A percentile compares a stretch with the other conserved stretches of the same genome.
phyloP scores from a whole-genome alignment of 202 grass and related monocot genomes.

The Setaria viridis region DNA sequence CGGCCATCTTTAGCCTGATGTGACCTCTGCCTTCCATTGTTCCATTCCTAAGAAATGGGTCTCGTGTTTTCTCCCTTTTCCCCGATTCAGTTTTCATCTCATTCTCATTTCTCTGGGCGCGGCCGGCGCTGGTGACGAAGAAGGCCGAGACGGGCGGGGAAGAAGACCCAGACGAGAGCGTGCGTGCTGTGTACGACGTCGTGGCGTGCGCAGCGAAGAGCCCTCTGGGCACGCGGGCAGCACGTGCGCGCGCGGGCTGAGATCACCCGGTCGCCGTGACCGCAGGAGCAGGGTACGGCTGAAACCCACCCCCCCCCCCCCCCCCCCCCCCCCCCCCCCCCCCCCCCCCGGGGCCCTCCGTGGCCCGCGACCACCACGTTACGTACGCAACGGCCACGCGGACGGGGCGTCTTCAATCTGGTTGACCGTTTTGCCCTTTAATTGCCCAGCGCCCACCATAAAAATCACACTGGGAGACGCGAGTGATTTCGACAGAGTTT shows the following conservation, averaged over 20 bases:
- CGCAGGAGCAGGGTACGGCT: conserved; percentile 9
- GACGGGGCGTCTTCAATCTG: not conserved
- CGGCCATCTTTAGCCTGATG: conserved; percentile 22
- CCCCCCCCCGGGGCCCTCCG: conserved; percentile 16
- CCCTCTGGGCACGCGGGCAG: conserved; percentile 49
- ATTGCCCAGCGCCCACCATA: not conserved
- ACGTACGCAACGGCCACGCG: not conserved
- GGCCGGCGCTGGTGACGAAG: too few species aligned
- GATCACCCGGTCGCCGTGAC: not conserved
- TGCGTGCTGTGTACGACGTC: conserved; percentile 13
- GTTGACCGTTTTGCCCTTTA: not conserved
- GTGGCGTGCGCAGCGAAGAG: conserved; percentile 3
- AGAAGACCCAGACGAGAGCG: not conserved
- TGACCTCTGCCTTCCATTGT: conserved; percentile 14
- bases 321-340: conserved; percentile 28
- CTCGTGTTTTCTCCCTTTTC: not conserved
- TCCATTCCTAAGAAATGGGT: not conserved
- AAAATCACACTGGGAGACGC: not conserved
- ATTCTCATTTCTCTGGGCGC: too few species aligned
- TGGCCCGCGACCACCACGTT: conserved; percentile 40
- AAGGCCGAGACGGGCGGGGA: not conserved
- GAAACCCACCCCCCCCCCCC: conserved; percentile 9
- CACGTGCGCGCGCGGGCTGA: conserved; percentile 50
- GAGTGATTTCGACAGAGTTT: not conserved
- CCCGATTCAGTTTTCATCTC: too few species aligned